phyloP scores from a whole-genome alignment of 345 rosid genomes.

The Passiflora organensis region DNA sequence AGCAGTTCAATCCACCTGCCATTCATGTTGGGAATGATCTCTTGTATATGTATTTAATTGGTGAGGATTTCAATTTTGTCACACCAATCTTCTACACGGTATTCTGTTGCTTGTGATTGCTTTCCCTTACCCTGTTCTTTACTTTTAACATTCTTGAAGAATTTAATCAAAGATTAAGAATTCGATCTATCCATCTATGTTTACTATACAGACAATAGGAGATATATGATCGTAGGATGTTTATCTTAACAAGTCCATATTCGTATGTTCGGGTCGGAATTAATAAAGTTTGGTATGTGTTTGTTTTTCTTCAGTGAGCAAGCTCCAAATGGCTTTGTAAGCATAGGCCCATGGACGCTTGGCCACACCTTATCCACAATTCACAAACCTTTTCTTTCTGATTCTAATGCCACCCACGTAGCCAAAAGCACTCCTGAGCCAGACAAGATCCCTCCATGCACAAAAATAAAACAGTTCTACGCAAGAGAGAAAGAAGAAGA shows the following conservation, averaged over 20 bases:
- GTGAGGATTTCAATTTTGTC: constrained; percentile 44
- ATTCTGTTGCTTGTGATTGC: constrained; percentile 16
- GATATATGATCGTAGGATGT: too few relatives aligned
- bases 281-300: too few relatives aligned
- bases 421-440: not conserved
- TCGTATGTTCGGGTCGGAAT: too few relatives aligned
- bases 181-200: too few relatives aligned
- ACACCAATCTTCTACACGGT: constrained; percentile 16
- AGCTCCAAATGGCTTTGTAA: too few relatives aligned
- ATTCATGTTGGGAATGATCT: constrained; percentile 27
- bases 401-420: constrained; percentile 10
- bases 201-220: too few relatives aligned
- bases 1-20: not conserved
- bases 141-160: constrained; percentile 11
- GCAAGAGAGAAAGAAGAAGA: not conserved
- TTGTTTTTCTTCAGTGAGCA: too few relatives aligned
- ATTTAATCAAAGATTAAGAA: too few relatives aligned
- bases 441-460: not conserved
- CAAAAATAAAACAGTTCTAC: not conserved
- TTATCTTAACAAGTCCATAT: too few relatives aligned
- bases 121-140: constrained; percentile 11
- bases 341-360: constrained; percentile 18
- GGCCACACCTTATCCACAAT: constrained; percentile 51
- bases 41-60: constrained; percentile 31
- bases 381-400: constrained; percentile 9